Base-by-base conservation (phyloP, 768 basidiomycete species). In the Kwoniella europaea region DNA sequence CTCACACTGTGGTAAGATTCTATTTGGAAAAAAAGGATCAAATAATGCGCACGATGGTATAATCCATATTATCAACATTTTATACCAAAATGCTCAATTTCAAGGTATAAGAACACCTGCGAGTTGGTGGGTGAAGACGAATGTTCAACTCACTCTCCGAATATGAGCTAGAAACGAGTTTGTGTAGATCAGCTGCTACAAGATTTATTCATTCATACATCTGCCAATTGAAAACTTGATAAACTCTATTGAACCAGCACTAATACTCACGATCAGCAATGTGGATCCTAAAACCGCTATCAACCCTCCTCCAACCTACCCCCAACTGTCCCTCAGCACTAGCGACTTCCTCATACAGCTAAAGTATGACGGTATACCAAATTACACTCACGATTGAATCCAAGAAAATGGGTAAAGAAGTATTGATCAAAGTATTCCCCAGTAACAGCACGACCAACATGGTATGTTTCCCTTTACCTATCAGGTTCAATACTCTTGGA, bases 231-330 rank as follows among this genome's bases (percentile, higher is more conserved):
- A 27, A 27, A 27, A 27, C 4, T 27, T 12, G 2, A 56, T 35
- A 42, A 42, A 10, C 1, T 42, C 22, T 18, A 46, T 4, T 7
- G 43, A 46, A 27, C 2, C 3, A 46, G 44, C n/a, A 10, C 44
- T 46, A 20, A 22, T 18, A 71, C 76, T 66, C 58, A 81, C 79
- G 46, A 77, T 76, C 27, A 81, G 53, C 20, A 69, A 69, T 16
- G 79, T 81, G 75, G 76, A 77, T 2, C 68, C 79, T 29, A 81
- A 66, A 20, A 81, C 70, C 13, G 79, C 79, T 22, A 81, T 79
- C 69, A 71, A 73, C 4, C 79, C 79, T 20, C 79, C 79, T 35
- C 79, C 79, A 46, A 80, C 75, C 79, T 80, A 27, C n/a, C n/a
- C n/a, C n/a, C n/a, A n/a, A n/a, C n/a, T n/a, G n/a, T n/a, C n/a